phyloP scores from a whole-genome alignment of 2,329 filamentous ascomycete species.

The Sporothrix euskadiensis region DNA sequence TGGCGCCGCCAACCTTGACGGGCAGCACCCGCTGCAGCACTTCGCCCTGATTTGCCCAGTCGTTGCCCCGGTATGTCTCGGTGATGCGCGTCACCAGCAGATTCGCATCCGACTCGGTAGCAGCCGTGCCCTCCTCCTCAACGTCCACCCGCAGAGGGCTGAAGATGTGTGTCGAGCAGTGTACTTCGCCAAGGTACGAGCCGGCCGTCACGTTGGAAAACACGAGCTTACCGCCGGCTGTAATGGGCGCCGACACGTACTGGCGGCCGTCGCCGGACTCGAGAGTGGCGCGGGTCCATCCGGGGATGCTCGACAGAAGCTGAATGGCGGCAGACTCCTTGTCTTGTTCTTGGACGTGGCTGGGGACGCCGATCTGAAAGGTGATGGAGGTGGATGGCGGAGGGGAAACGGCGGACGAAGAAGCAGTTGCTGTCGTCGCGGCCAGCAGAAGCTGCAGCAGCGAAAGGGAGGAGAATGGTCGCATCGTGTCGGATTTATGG shows the following conservation, averaged over 20 bases:
- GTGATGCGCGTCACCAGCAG: constrained; percentile 60
- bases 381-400: constrained; percentile 26
- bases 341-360: constrained; percentile 5
- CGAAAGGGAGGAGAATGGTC: neutral
- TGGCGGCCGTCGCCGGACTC: constrained; percentile 59
- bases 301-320: constrained; percentile 46
- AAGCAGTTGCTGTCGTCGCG: constrained; percentile 6
- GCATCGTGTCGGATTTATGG: constrained; percentile 19
- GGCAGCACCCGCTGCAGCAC: constrained; percentile 45
- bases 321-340: constrained; percentile 14
- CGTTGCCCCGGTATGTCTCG: constrained; percentile 86
- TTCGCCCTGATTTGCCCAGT: constrained; percentile 85
- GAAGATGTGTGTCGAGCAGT: constrained; percentile 73
- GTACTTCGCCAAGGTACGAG: constrained; percentile 80
- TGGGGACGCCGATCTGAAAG: constrained; percentile 29
- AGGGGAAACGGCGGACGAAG: neutral
- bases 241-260: constrained; percentile 62
- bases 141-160: constrained; percentile 80
- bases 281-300: constrained; percentile 67
- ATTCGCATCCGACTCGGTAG: constrained; percentile 34
- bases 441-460: constrained; percentile 25
- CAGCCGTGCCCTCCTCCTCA: constrained; percentile 18
- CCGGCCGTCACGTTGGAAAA: constrained; percentile 71
- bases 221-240: constrained; percentile 67
- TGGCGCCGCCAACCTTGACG: constrained; percentile 23